phyloP scores from a whole-genome alignment of 1,284 basidiomycete genomes.

The Malassezia brasiliensis region DNA sequence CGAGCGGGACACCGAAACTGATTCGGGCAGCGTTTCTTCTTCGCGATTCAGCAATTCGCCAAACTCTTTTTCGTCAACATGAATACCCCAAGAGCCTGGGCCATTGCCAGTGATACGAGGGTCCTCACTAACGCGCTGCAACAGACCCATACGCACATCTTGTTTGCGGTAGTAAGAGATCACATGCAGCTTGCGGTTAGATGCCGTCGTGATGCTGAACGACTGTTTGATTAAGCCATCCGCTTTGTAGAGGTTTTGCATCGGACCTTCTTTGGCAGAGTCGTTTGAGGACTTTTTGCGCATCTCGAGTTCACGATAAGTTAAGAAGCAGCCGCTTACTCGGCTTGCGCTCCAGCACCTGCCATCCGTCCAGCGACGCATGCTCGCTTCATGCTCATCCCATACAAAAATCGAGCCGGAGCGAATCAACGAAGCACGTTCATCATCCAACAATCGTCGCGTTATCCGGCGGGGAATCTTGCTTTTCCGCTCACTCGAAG shows the following conservation, averaged over 20 bases:
- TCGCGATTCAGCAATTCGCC: constrained; percentile 11
- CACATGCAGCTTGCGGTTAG: constrained; percentile 45
- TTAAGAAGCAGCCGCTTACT: constrained; percentile 52
- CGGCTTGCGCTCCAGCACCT: constrained; percentile 52
- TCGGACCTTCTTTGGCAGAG: constrained; percentile 24
- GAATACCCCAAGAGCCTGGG: constrained; percentile 21
- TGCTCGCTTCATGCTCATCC: constrained; percentile 48
- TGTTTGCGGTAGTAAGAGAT: constrained; percentile 46
- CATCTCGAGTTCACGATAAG: constrained; percentile 49
- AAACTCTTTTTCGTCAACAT: constrained; percentile 24
- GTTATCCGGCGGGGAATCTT: constrained; percentile 36
- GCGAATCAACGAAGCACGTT: constrained; percentile 37
- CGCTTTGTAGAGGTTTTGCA: constrained; percentile 43
- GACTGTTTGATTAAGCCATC: constrained; percentile 48
- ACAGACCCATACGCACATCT: constrained; percentile 33
- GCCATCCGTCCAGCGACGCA: constrained; percentile 54
- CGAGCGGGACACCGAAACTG: background rate
- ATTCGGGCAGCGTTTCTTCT: background rate
- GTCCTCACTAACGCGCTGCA: constrained; percentile 42
- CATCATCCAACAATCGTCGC: constrained; percentile 39
- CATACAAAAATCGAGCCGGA: constrained; percentile 45
- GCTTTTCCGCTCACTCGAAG: constrained; percentile 4
- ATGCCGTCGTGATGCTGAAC: constrained; percentile 45
- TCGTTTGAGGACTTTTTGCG: constrained; percentile 34
- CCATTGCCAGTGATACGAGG: constrained; percentile 30